Evolutionary conservation across 1,139 yeast species (phyloP).

Genomic region (Pneumocystis wakefieldiae): DNA sequence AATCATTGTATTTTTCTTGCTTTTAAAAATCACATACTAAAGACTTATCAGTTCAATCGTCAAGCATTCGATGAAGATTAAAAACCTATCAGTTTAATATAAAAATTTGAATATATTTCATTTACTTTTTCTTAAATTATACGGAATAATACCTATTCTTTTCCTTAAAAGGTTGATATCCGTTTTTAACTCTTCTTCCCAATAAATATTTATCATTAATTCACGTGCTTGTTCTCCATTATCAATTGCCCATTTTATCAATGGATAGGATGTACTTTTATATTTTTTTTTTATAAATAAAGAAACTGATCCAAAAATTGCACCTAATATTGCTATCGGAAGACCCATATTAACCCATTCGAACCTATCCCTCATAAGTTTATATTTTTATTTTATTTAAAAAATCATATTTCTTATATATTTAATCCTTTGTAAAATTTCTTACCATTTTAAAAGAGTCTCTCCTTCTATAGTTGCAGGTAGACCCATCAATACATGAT

Average conservation of each 20-base stretch:
- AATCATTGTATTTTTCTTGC: constrained; percentile 32
- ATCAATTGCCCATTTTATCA: constrained; percentile 48
- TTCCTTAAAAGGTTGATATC: constrained; percentile 57
- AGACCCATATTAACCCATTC: constrained; percentile 87
- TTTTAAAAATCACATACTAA: not conserved
- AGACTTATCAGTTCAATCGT: not conserved
- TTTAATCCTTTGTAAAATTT: too few species aligned
- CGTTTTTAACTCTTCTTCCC: constrained; percentile 71
- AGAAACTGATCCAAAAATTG: constrained; percentile 70
- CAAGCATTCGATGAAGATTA: not conserved
- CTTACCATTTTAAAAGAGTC: constrained; percentile 51
- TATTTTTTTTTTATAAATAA: constrained; percentile 21
- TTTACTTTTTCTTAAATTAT: not conserved
- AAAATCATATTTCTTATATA: too few species aligned
- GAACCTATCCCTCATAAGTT: constrained; percentile 32
- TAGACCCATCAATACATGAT: constrained; percentile 79
- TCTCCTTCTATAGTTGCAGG: constrained; percentile 94
- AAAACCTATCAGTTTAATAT: not conserved
- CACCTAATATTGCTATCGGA: constrained; percentile 92
- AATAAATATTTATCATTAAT: constrained; percentile 73
- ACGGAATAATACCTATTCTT: constrained; percentile 5
- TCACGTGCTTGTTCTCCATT: constrained; percentile 54
- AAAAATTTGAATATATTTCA: not conserved
- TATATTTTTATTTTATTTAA: too few species aligned
- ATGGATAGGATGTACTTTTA: too few species aligned